phyloP scores from a whole-genome alignment of 2,329 filamentous ascomycete species.

The Botrytis elliptica region DNA sequence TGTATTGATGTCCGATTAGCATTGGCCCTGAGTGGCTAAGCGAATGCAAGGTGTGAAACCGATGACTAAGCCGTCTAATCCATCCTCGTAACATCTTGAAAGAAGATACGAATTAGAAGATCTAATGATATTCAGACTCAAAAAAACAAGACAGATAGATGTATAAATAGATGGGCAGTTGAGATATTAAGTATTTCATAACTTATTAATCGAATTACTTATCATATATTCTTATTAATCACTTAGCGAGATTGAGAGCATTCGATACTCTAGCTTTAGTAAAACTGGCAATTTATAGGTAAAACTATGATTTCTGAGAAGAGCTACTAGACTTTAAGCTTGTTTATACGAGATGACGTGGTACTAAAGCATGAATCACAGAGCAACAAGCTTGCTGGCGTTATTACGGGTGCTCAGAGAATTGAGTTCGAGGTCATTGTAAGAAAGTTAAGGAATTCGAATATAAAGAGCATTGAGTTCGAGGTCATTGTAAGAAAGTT shows the following conservation, averaged over 20 bases:
- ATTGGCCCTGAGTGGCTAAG: neutral
- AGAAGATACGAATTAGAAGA: neutral
- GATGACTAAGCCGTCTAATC: neutral
- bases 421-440: accelerated
- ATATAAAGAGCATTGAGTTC: accelerated
- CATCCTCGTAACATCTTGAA: neutral
- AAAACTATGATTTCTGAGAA: accelerated
- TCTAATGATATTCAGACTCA: accelerated
- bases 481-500: accelerated
- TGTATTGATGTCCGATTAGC: neutral
- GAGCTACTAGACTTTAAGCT: accelerated
- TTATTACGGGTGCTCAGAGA: neutral
- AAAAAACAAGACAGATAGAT: accelerated
- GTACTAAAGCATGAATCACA: neutral
- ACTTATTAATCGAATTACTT: accelerated
- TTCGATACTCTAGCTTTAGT: neutral
- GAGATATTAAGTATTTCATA: accelerated
- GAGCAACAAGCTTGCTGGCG: accelerated
- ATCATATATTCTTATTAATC: neutral
- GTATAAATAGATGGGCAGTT: accelerated
- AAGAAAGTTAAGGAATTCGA: neutral
- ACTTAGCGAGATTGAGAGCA: neutral
- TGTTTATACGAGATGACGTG: accelerated
- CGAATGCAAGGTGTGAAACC: accelerated
- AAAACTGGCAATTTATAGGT: accelerated